Evolutionary conservation across 495 filamentous ascomycete genomes (phyloP), one percentile per base, ranked within the genome.

Genomic region (Podospora bellae-mahoneyi): DNA sequence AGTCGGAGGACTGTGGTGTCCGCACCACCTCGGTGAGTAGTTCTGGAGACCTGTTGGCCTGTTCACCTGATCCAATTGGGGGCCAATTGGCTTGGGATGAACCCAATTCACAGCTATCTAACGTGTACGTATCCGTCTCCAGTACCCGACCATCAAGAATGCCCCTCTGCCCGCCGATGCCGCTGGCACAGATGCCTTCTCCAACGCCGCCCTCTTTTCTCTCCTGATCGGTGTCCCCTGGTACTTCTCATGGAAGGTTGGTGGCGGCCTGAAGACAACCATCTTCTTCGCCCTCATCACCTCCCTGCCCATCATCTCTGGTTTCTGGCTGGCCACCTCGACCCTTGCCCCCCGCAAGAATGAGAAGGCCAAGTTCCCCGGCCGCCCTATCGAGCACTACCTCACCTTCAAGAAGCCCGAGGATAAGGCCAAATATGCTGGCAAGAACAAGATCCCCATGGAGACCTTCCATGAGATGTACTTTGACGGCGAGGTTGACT

Each of bases 381-480:
- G 92, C 70, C 90, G 88, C 64, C 90, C 91, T 39, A 83, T 96
- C 68, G 91, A 95, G 78, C 84, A 92, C 79, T 96, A 96, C 78
- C 84, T 96, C 70, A 87, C 86, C 55, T 96, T 96, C 84, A 90
- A 92, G 82, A 90, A 88, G 68, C 84, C 88, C 68, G 85, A 83
- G 64, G 90, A 96, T 77, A 79, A 84, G 71, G 77, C 83, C 67
- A 92, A 88, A 78, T 96, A 91, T 81, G 80, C 84, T 73, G 92
- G 92, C 77, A 83, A 82, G 73, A 91, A 84, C 81, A 92, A 90
- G 80, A 93, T 96, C 68, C 90, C 92, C 62, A 88, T 95, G 84
- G 86, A 92, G 80, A 93, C 90, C 58, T 96, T 96, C 82, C 86
- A 92, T 69, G 91, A 95, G 78, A 93, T 89, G 90, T 95, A 94